A percentile compares a stretch with the other conserved stretches of the same genome.
These are phyloP conservation scores for Vachellia collinsii DNA, from an alignment of 306 rosid species.

Conservation along the genomic window DNA sequence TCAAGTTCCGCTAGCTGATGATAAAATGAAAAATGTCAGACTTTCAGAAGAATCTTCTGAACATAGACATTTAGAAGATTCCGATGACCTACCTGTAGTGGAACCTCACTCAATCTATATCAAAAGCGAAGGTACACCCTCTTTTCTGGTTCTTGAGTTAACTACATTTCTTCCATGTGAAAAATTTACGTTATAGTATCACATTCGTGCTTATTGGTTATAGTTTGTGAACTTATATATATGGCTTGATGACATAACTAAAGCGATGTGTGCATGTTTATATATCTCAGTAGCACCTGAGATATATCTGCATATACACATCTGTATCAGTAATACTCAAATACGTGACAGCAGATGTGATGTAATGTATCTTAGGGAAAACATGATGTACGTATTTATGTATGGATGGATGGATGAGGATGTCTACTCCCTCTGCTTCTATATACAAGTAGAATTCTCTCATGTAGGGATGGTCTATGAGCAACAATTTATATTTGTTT, in stretches of 20 bases:
- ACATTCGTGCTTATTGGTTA: neutral
- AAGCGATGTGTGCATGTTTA: neutral
- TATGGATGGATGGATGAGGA: no score
- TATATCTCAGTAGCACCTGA: neutral
- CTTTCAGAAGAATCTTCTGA: neutral
- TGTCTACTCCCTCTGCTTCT: no score
- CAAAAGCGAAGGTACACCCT: neutral
- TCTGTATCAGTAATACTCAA: no score
- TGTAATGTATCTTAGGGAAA: no score
- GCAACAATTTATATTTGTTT: no score
- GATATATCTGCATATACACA: no score
- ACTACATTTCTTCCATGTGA: neutral
- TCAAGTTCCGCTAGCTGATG: neutral
- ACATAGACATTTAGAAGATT: neutral
- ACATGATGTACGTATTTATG: no score
- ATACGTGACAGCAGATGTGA: no score
- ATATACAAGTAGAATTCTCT: no score
- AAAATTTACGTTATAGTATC: neutral
- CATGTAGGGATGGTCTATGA: no score
- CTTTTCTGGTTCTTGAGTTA: neutral
- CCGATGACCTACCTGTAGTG: neutral
- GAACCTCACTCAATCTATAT: neutral
- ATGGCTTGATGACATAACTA: no score
- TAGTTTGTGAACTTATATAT: neutral
- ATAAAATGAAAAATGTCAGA: neutral